Conservation (phyloP, 2,329 filamentous ascomycete species). For the Trichothecium roseum region DNA sequence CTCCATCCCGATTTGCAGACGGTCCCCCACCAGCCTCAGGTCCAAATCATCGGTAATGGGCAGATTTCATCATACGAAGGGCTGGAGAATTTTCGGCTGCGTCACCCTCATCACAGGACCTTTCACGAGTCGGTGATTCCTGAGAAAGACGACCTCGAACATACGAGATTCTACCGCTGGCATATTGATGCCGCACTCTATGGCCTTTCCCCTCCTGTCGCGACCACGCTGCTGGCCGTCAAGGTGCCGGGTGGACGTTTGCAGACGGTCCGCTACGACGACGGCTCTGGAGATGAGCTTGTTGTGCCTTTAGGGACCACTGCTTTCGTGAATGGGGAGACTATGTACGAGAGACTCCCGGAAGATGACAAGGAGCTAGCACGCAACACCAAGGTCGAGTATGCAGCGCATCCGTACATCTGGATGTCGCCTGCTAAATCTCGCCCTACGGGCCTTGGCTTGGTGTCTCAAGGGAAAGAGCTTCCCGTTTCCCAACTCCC, state of each 20-base stretch:
- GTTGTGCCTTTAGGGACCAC: constrained; percentile 65
- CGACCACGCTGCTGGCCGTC: constrained; percentile 66
- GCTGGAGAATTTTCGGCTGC: constrained; percentile 54
- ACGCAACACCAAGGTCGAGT: constrained; percentile 57
- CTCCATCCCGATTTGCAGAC: constrained; percentile 74
- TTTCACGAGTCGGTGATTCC: constrained; percentile 61
- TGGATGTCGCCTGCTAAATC: constrained; percentile 67
- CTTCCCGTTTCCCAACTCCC: constrained; percentile 50
- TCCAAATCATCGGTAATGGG: constrained; percentile 70
- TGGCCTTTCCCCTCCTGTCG: constrained; percentile 61
- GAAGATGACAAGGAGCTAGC: constrained; percentile 58
- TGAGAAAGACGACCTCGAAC: constrained; percentile 35
- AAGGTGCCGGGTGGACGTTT: constrained; percentile 54
- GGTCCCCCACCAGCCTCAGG: constrained; percentile 65
- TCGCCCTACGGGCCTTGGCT: constrained; percentile 58
- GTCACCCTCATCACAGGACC: constrained; percentile 67
- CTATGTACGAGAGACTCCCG: constrained; percentile 58
- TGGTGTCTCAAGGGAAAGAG: constrained; percentile 57
- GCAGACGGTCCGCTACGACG: constrained; percentile 64
- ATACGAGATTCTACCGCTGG: constrained; percentile 61
- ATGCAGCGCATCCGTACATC: constrained; percentile 70
- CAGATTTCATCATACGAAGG: constrained; percentile 61
- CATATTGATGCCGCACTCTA: constrained; percentile 74
- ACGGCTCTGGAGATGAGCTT: constrained; percentile 55
- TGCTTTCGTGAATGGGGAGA: constrained; percentile 61